Evolutionary conservation across 2,329 filamentous ascomycete genomes (phyloP).

Genomic region (Trichophaea hybrida): DNA sequence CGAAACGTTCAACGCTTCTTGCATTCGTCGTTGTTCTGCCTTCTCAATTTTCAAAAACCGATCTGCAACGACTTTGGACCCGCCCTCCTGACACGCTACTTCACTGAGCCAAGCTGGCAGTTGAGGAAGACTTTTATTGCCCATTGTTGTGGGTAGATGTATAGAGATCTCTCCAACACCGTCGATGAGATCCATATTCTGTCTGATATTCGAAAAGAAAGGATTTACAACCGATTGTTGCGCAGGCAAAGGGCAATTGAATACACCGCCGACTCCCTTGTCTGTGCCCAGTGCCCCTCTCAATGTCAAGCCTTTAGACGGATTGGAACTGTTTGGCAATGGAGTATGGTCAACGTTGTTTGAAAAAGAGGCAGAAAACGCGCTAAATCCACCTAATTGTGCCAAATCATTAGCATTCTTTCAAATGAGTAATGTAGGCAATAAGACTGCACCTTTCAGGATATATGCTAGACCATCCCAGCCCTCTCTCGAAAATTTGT

Average conservation of each 20-base stretch:
- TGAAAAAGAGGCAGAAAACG: slow-evolving; percentile 55
- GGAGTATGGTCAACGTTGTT: slow-evolving; percentile 44
- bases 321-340: slow-evolving; percentile 28
- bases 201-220: slow-evolving; percentile 90
- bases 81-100: slow-evolving; percentile 50
- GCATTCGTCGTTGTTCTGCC: slow-evolving; percentile 83
- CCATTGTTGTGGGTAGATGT: slow-evolving; percentile 24
- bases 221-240: slow-evolving; percentile 59
- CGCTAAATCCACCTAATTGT: slow-evolving; percentile 54
- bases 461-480: slow-evolving; percentile 62
- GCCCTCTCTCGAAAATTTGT: slow-evolving; percentile 78
- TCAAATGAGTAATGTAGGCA: background rate
- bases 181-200: slow-evolving; percentile 88
- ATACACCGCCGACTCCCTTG: slow-evolving; percentile 63
- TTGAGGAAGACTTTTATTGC: slow-evolving; percentile 29
- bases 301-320: slow-evolving; percentile 39
- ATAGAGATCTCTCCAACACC: slow-evolving; percentile 64
- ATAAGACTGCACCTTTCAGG: slow-evolving; percentile 37
- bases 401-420: slow-evolving; percentile 12
- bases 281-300: slow-evolving; percentile 34
- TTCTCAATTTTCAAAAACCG: slow-evolving; percentile 75
- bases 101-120: slow-evolving; percentile 66
- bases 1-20: slow-evolving; percentile 53
- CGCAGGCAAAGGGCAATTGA: slow-evolving; percentile 51
- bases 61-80: slow-evolving; percentile 66